These are phyloP conservation scores for Solanum corneliomulleri DNA, from an alignment of 257 asterid genomes.

Conservation along the genomic window DNA sequence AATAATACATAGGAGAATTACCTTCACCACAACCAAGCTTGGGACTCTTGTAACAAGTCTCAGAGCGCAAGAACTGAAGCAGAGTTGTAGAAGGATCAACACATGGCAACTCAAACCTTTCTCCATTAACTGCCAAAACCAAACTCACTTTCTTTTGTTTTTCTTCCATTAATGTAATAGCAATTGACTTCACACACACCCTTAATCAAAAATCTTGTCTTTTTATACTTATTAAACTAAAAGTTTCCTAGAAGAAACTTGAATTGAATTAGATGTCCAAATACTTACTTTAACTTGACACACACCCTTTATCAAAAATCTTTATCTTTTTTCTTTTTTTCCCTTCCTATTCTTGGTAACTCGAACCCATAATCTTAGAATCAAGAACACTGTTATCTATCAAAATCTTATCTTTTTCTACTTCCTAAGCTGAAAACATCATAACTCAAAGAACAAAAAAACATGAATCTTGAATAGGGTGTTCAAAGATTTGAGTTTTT, in stretches of 20 bases:
- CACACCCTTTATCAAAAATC: too few species aligned
- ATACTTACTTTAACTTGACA: background rate
- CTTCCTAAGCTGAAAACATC: background rate
- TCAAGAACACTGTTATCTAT: background rate
- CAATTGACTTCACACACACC: background rate
- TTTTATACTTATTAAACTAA: background rate
- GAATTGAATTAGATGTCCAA: background rate
- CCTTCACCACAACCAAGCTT: conserved; percentile 88
- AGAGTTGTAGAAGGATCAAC: conserved; percentile 46
- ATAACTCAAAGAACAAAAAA: background rate
- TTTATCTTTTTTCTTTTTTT: background rate
- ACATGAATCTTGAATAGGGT: background rate
- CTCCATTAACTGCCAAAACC: background rate
- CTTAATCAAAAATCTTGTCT: background rate
- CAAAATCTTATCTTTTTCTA: background rate
- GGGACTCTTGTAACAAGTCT: conserved; percentile 59
- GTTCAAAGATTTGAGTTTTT: background rate
- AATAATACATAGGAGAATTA: background rate
- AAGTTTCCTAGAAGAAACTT: background rate
- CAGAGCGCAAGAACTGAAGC: conserved; percentile 54
- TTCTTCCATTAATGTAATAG: background rate
- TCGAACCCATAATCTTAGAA: background rate
- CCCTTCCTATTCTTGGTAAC: background rate
- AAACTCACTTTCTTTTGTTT: background rate
- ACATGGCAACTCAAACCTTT: background rate